Base-by-base conservation (phyloP, 257 asterid genomes). In the Solanum medicagineum region DNA sequence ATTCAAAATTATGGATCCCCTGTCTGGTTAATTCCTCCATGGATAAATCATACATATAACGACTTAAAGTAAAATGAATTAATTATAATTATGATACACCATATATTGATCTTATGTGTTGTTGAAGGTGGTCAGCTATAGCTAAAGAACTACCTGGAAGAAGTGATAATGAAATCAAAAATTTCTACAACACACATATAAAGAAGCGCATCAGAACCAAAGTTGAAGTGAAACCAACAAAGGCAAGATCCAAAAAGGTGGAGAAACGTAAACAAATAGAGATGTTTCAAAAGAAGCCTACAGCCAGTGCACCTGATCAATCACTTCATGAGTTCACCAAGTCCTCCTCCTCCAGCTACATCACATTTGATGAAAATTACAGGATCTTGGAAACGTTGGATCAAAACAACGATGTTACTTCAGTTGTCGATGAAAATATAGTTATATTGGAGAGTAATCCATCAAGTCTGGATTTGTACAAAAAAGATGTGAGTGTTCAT, bases 111-210 rank as follows among this genome's bases (percentile, higher is more conserved):
- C 40, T 29, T 69, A 42, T 70, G 26, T 70, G 16, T 49, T 49
- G 7, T 45, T 29, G 17, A 17, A 85, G 87, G 74, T 75, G 87
- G 87, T 75, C 84, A 24, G 19, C 53, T 53, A 85, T 85, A 26
- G 84, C 84, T 7, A 81, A 62, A 75, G 26, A 59, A 10, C 0
- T 85, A 1, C 65, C 79, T 0, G 84, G 87, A 8, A 29, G 87
- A 77, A 74, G 53, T 3, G 87, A 85, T 29, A 74, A 85, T 15
- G 29, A 77, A 75, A 85, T 85, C 63, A 85, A 85, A 53, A 85
- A 85, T 73, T 85, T 85, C 54, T 85, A 10, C 51, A 71, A 85
- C 77, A 74, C 84, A 4, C 77, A 85, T 74, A 42, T 80, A 59
- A 80, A 80, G 84, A 80, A 80, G 66, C 54, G 16, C 5, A 1